These are phyloP conservation scores for Sugiyamaella floridensis DNA, from an alignment of 805 yeast species.

Conservation along the genomic window DNA sequence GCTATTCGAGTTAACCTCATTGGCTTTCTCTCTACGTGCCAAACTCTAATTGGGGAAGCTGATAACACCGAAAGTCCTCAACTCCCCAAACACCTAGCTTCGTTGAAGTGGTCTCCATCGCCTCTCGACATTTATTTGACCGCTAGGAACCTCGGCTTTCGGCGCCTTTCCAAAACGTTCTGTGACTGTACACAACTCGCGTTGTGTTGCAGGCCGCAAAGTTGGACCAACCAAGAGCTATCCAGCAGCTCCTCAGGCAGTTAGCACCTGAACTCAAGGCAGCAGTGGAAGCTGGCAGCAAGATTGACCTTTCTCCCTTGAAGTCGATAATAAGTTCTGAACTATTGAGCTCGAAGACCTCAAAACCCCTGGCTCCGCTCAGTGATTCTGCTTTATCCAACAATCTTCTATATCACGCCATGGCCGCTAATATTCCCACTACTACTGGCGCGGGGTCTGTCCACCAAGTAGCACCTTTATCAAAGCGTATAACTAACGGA, in stretches of 20 bases:
- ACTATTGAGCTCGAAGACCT: not conserved
- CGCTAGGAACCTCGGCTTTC: not conserved
- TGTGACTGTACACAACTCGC: not conserved
- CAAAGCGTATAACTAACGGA: slow-evolving; percentile 4
- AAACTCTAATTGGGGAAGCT: no score
- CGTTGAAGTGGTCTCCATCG: no score
- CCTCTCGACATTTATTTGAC: not conserved
- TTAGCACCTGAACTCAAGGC: not conserved
- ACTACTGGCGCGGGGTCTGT: not conserved
- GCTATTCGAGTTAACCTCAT: no score
- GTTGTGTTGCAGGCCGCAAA: not conserved
- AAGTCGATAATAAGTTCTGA: not conserved
- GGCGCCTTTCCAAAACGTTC: not conserved
- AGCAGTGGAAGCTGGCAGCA: not conserved
- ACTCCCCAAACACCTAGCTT: no score
- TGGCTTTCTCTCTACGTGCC: no score
- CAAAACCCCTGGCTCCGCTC: not conserved
- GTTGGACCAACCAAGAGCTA: slow-evolving; percentile 1
- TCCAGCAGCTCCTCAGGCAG: slow-evolving; percentile 9
- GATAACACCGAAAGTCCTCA: no score
- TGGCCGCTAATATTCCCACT: not conserved
- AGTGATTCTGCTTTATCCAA: not conserved
- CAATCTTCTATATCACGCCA: not conserved
- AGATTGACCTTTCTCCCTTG: not conserved
- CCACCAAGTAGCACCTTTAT: slow-evolving; percentile 4